Percentiles rank a stretch among this genome's conserved stretches.
Conservation (phyloP, 768 basidiomycete species). For the Hysterangium stoloniferum region DNA sequence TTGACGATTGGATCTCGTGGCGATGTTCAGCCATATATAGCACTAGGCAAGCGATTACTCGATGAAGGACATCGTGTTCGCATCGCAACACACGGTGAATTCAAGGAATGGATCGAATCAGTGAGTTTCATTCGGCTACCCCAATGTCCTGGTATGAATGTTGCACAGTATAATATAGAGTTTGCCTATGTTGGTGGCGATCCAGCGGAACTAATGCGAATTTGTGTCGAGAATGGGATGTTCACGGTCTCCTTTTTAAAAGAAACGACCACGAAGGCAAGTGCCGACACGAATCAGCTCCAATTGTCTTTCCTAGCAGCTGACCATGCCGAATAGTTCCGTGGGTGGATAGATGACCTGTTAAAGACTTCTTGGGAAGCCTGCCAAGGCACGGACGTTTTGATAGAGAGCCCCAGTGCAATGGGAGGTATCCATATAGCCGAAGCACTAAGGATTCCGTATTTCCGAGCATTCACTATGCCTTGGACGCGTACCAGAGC, state of each 20-base stretch:
- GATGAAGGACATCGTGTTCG: slow-evolving; percentile 82
- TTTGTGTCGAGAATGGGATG: slow-evolving; percentile 96
- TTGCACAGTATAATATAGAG: slow-evolving; percentile 82
- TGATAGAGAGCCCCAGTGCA: slow-evolving; percentile 92
- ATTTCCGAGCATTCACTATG: slow-evolving; percentile 96
- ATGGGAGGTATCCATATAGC: slow-evolving; percentile 98
- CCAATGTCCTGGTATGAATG: slow-evolving; percentile 5
- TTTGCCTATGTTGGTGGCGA: slow-evolving; percentile 93
- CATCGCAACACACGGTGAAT: slow-evolving; percentile 95
- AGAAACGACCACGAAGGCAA: slow-evolving; percentile 80
- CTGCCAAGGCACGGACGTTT: slow-evolving; percentile 88
- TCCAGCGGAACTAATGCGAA: slow-evolving; percentile 94
- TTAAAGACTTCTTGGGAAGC: slow-evolving; percentile 94
- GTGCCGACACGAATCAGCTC: slow-evolving; percentile 9
- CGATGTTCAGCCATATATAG: slow-evolving; percentile 97
- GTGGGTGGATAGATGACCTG: slow-evolving; percentile 96
- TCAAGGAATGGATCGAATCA: slow-evolving; percentile 89
- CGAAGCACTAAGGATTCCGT: slow-evolving; percentile 87
- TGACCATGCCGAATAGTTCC: too few relatives aligned
- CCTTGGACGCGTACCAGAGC: slow-evolving; percentile 95
- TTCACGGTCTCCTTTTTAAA: slow-evolving; percentile 94
- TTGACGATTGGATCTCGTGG: slow-evolving; percentile 94
- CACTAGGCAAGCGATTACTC: slow-evolving; percentile 85
- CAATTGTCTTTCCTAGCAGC: slow-evolving; percentile 13
- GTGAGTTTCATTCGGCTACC: slow-evolving; percentile 38